Base-by-base conservation (phyloP, 2,329 filamentous ascomycete genomes). In the Apiospora arundinis region DNA sequence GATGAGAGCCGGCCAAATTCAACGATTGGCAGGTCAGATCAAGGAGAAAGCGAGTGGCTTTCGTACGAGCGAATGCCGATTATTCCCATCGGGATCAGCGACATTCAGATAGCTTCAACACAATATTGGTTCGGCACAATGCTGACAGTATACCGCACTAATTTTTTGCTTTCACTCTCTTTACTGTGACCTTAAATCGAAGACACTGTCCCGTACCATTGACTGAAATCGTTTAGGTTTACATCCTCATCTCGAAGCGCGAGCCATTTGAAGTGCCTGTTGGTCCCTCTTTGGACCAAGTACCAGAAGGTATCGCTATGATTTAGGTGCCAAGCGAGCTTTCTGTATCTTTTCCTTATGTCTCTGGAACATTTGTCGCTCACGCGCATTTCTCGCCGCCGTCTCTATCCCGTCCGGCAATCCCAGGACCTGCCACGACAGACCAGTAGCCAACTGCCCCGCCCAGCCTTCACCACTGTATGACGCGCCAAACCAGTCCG, bases 71-170 rank as follows among this genome's bases (percentile, higher is more conserved):
- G 56, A 9, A n/a, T 18, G 56, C n/a, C 32, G n/a, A 63, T 63
- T 40, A 32, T 32, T 14, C 56, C 25, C 56, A 23, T 23, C 18
- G 21, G 32, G 56, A 18, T 11, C 28, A n/a, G 37, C 32, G 18
- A 63, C 12, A 32, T 40, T 63, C 56, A 40, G 32, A 63, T 63
- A 63, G 56, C 37, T 32, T 63, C 32, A 63, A 63, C 32, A 40
- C 56, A 40, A 18, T 40, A 63, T n/a, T n/a, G 18, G 16, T 63
- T 40, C 32, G 40, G 56, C 18, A 63, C 40, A 21, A 21, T 21
- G 16, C 0, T 37, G 32, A 32, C 9, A 28, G 52, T 32, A 60
- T 37, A 18, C 28, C 11, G 18, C 28, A 32, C 18, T 32, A 28
- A 60, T 21, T 37, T 60, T 18, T 37, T 16, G 14, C 28, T 21